phyloP scores from a whole-genome alignment of 2,329 filamentous ascomycete species.

The Thelonectria discophora region DNA sequence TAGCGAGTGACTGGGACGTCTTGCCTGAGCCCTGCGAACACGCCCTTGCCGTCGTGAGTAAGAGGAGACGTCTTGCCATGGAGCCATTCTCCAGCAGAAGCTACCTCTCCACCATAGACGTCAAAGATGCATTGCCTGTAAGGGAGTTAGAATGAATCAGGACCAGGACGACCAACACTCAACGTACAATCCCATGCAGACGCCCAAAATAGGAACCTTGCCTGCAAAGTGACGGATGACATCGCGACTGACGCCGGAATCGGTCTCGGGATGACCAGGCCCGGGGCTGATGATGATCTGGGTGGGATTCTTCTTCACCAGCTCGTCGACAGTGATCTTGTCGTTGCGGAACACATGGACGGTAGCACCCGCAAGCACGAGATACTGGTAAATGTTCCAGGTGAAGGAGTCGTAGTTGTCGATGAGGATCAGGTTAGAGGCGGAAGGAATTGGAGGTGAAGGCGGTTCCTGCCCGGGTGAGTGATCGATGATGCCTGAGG shows the following conservation, averaged over 20 bases:
- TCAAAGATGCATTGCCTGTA: slow-evolving; percentile 91
- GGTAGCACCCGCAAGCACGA: slow-evolving; percentile 91
- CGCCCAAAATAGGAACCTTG: slow-evolving; percentile 95
- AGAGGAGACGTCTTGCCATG: slow-evolving; percentile 96
- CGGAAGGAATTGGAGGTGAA: slow-evolving; percentile 76
- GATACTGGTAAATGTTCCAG: slow-evolving; percentile 99
- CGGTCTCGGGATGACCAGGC: slow-evolving; percentile 88
- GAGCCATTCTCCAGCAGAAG: slow-evolving; percentile 92
- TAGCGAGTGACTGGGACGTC: slow-evolving; percentile 91
- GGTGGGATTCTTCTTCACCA: slow-evolving; percentile 85
- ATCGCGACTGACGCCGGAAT: slow-evolving; percentile 92
- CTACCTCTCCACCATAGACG: slow-evolving; percentile 89
- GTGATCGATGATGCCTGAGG: slow-evolving; percentile 72
- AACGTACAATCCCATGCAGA: slow-evolving; percentile 92
- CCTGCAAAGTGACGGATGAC: slow-evolving; percentile 91
- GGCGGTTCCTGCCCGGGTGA: slow-evolving; percentile 86
- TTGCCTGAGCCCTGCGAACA: slow-evolving; percentile 83
- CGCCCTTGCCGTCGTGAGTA: slow-evolving; percentile 89
- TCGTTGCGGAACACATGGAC: slow-evolving; percentile 94
- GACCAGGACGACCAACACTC: slow-evolving; percentile 1
- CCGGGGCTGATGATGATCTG: slow-evolving; percentile 96
- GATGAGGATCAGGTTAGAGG: slow-evolving; percentile 91
- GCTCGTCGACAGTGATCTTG: slow-evolving; percentile 83
- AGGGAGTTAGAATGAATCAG: slow-evolving; percentile 4
- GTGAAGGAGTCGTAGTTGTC: slow-evolving; percentile 99